phyloP scores from a whole-genome alignment of 345 rosid species.

The Odontarrhena argentea region DNA sequence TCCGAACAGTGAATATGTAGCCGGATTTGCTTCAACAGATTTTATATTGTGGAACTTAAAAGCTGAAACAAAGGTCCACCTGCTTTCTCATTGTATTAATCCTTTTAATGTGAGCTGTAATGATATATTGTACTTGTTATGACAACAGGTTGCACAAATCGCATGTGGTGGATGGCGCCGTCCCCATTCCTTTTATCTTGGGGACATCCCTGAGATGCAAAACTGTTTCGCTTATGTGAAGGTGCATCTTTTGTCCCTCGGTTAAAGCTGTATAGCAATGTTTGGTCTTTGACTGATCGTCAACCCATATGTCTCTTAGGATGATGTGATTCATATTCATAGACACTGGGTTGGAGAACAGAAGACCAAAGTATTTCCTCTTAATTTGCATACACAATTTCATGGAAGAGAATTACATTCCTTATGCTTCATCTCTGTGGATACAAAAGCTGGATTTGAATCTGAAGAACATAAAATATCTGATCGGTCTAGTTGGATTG shows the following conservation, averaged over 20 bases:
- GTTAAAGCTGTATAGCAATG: conserved; percentile 13
- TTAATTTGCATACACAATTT: conserved; percentile 76
- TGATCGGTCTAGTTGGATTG: conserved; percentile 71
- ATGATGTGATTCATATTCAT: conserved; percentile 77
- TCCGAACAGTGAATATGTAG: conserved; percentile 63
- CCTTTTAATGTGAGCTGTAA: conserved; percentile 8
- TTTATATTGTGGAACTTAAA: conserved; percentile 81
- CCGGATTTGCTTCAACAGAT: conserved; percentile 90
- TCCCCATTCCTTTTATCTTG: conserved; percentile 83
- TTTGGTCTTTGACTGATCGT: conserved; percentile 29
- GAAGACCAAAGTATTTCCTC: conserved; percentile 61
- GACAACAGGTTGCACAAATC: conserved; percentile 80
- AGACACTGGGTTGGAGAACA: conserved; percentile 57
- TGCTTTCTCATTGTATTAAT: conserved; percentile 21
- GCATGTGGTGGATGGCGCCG: conserved; percentile 99
- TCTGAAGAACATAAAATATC: conserved; percentile 38
- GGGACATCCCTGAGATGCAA: conserved; percentile 69
- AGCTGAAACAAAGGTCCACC: conserved; percentile 70
- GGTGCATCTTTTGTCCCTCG: conserved; percentile 48
- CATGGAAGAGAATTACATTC: conserved; percentile 98
- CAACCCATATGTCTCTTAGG: conserved; percentile 50
- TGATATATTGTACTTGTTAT: conserved; percentile 37
- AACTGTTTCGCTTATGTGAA: conserved; percentile 89
- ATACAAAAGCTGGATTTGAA: conserved; percentile 41
- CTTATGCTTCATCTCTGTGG: conserved; percentile 66